Percentiles rank a stretch among this genome's conserved stretches.
Conservation (phyloP, 2,329 filamentous ascomycete genomes). For the Fusarium nematophilum region DNA sequence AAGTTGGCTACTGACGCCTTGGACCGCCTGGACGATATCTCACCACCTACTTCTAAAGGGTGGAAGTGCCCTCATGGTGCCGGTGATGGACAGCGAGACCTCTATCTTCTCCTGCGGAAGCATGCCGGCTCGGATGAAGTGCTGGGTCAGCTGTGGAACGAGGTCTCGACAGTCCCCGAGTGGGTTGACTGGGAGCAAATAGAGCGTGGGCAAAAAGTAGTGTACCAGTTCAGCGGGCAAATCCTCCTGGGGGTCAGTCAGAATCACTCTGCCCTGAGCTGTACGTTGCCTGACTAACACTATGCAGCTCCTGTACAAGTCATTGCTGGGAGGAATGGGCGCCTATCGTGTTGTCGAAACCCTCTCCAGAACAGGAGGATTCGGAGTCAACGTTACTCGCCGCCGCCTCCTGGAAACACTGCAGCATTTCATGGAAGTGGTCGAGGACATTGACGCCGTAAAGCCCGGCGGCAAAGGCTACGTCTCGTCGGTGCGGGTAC, state of each 20-base stretch:
- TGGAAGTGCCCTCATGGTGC: slow-evolving; percentile 45
- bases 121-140: slow-evolving; percentile 67
- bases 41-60: slow-evolving; percentile 44
- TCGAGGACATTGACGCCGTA: slow-evolving; percentile 71
- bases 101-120: slow-evolving; percentile 71
- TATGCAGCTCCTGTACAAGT: slow-evolving; percentile 68
- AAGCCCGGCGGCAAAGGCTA: slow-evolving; percentile 73
- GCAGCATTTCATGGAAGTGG: slow-evolving; percentile 80
- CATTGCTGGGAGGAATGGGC: slow-evolving; percentile 76
- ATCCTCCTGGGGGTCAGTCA: slow-evolving; percentile 66
- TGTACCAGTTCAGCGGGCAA: slow-evolving; percentile 79
- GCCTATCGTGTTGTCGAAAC: slow-evolving; percentile 80
- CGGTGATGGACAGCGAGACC: slow-evolving; percentile 60
- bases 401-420: slow-evolving; percentile 75
- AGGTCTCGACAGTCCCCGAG: slow-evolving; percentile 73
- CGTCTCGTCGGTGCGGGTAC: slow-evolving; percentile 70
- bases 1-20: slow-evolving; percentile 74
- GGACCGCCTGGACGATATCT: slow-evolving; percentile 71
- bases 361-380: slow-evolving; percentile 78
- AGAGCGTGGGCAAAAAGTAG: slow-evolving; percentile 77
- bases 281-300: background rate
- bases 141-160: slow-evolving; percentile 68
- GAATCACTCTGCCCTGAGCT: background rate
- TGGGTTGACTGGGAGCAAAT: slow-evolving; percentile 87
- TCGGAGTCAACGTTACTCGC: slow-evolving; percentile 73